Conservation (phyloP, 164 flowering plant species). For the Sextonia rubra region DNA sequence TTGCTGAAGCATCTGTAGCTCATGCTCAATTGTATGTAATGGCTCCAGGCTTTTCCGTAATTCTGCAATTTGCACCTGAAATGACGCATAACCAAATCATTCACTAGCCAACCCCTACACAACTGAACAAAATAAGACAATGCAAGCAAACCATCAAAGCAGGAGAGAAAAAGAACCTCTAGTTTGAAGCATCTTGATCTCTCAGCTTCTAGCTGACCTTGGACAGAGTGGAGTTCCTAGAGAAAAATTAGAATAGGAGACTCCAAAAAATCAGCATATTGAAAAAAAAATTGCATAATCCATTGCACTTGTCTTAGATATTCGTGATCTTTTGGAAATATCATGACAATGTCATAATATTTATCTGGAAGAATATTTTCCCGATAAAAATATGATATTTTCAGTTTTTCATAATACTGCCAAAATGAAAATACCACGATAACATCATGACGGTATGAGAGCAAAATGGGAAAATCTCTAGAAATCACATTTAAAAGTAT, state of each 20-base stretch:
- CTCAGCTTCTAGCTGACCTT: slow-evolving; percentile 75
- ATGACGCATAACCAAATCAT: neutral
- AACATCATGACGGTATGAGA: no score
- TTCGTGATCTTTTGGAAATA: no score
- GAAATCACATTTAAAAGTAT: no score
- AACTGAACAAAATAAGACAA: neutral
- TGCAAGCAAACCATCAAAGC: neutral
- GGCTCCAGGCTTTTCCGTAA: slow-evolving; percentile 58
- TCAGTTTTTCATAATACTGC: no score
- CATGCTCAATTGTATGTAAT: slow-evolving; percentile 58
- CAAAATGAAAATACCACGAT: no score
- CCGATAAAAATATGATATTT: no score
- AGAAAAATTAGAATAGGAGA: slow-evolving; percentile 20
- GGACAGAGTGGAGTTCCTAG: slow-evolving; percentile 86
- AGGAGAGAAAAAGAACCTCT: slow-evolving; percentile 49
- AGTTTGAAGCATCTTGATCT: slow-evolving; percentile 86
- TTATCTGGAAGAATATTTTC: no score
- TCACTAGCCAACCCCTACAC: neutral
- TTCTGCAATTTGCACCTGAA: slow-evolving; percentile 83
- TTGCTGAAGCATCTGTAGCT: slow-evolving; percentile 55
- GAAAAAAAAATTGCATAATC: neutral
- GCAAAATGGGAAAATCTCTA: no score
- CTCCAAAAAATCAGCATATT: neutral
- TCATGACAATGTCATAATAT: no score
- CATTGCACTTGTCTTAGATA: no score